Evolutionary conservation across 352 stramenopile genomes (phyloP), one percentile per base, ranked within the genome.

Genomic region (Globisporangium perplexum): DNA sequence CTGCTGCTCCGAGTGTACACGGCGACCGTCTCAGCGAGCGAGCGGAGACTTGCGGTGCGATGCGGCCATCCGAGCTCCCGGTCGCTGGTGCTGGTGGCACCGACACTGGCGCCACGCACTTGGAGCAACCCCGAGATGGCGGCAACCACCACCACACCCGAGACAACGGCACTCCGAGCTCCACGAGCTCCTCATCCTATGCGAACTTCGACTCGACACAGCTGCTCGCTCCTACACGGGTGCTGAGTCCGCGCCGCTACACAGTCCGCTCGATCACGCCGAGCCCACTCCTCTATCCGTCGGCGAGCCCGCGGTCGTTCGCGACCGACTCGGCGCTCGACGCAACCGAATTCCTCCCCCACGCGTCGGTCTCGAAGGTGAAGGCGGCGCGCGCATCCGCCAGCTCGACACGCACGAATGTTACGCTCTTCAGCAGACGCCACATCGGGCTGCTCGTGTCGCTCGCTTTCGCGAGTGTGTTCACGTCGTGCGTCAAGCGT

Each of bases 371-470:
- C 41, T 46, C 41, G 3, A 46, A 28, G 18, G 7, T n/a, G 39
- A 22, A 45, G 39, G 4, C n/a, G n/a, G n/a, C 39, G 30, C 1
- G 28, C 63, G 8, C 26, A 63, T 12, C 57, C 45, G 3, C 24
- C 22, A 30, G 2, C 28, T 7, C 14, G 22, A 4, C 39, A 44
- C 39, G 39, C 39, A 15, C 33, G 20, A 35, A 17, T 20, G 48
- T 63, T 14, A 47, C 48, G 8, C 54, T 72, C 2, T 22, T 79
- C 6, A 60, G 55, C 24, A 31, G 31, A 15, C 50, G 50, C 4
- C 67, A 75, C 48, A 43, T 69, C 36, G 72, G 69, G 3, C 38
- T 79, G 26, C 42, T 83, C 14, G 62, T 75, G 23, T 83, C 72
- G 6, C 63, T 72, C 0, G 35, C 68, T 12, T 65, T 72, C 47